These are phyloP conservation scores for Chionographis japonica DNA, from an alignment of 106 monocot species.

Conservation along the genomic window DNA sequence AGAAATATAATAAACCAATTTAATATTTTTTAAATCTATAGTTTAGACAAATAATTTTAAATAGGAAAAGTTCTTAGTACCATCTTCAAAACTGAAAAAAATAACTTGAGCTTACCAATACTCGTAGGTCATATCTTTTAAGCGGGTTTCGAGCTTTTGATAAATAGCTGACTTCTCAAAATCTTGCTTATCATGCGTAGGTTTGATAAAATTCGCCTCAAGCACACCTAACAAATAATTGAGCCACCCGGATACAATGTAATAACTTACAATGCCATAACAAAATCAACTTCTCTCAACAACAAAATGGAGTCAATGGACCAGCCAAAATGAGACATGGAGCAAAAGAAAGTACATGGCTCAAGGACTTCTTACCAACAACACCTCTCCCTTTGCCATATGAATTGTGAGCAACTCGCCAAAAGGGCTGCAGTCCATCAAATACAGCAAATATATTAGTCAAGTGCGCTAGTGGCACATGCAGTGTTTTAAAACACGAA, in stretches of 20 bases:
- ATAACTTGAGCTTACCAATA: conserved; percentile 52
- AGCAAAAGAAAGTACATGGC: neutral
- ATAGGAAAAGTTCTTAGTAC: neutral
- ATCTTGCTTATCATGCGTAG: conserved; percentile 87
- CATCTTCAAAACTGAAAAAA: neutral
- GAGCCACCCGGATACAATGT: neutral
- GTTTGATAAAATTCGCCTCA: conserved; percentile 68
- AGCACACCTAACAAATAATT: conserved; percentile 47
- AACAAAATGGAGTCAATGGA: neutral
- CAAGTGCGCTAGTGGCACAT: too few relatives aligned
- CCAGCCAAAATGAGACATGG: neutral
- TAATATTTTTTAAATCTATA: too few relatives aligned
- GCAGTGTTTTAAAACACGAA: too few relatives aligned
- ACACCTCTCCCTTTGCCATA: conserved; percentile 60
- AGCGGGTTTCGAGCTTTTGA: conserved; percentile 54
- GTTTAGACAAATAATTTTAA: neutral
- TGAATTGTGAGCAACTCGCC: conserved; percentile 24
- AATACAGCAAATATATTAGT: neutral
- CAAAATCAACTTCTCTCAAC: neutral
- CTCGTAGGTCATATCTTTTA: conserved; percentile 64
- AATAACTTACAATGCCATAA: neutral
- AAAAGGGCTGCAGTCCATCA: conserved; percentile 53
- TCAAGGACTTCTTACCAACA: conserved; percentile 43
- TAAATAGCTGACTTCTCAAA: conserved; percentile 70
- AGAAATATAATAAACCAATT: too few relatives aligned